Base-by-base conservation (phyloP, 2,329 filamentous ascomycete species). In the Graphilbum ipis-grandicollis region DNA sequence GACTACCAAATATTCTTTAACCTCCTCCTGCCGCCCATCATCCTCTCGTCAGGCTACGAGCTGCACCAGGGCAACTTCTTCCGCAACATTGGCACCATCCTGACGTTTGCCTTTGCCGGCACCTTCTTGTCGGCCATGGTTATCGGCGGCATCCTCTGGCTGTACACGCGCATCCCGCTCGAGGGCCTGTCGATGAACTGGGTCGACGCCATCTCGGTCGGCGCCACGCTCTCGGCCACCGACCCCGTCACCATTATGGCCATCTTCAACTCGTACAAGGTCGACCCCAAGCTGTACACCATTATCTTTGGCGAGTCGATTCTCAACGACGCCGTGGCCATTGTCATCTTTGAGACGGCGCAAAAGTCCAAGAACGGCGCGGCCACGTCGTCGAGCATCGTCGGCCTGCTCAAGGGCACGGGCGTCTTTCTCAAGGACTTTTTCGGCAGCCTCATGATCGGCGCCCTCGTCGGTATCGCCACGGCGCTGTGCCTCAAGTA, bases 1-100 rank as follows among this genome's bases (percentile, higher is more conserved):
- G 81, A 96, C 62, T 94, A 94, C 56, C 86, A 96, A 54, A 93
- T 96, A 65, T 98, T 98, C 67, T 98, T 98, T 68, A 98, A 98
- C 57, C 72, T 98, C 33, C 73, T 98, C 12, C 79, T 98, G n/a
- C 90, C 90, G 28, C 90, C 90, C 39, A 98, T 98, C 53, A 98
- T 98, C 54, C 69, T 98, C 21, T 88, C 86, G 14, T 94, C 88
- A 14, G 90, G 90, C 38, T 98, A 96, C 60, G 90, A 98, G 58
- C 60, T 98, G 42, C 90, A 98, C 56, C 90, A 98, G 61, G 86
- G 83, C 48, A 98, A 98, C 62, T 98, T 98, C 68, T 98, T 98
- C 60, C 79, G 88, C 46, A 93, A 98, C 51, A 93, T 96, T 43
- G 88, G 90, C 43, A 92, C 84, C 7, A 98, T 98, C 49, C 64